A percentile compares a stretch with the other conserved stretches of the same genome.
phyloP scores from a whole-genome alignment of 2,329 filamentous ascomycete species.

The Neonectria coccinea region DNA sequence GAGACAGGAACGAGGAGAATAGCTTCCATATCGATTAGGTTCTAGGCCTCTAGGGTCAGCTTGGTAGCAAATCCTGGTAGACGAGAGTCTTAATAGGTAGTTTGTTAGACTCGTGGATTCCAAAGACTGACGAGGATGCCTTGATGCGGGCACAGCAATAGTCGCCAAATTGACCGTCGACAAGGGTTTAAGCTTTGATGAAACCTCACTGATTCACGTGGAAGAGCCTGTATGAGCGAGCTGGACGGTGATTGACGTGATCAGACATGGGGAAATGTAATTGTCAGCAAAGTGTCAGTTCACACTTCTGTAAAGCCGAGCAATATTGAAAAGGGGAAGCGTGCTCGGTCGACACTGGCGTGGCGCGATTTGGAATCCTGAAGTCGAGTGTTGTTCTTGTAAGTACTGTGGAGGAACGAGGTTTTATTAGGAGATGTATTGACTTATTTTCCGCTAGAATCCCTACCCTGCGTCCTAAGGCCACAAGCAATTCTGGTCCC shows the following conservation, averaged over 20 bases:
- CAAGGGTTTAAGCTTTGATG: background rate
- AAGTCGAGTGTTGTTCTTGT: background rate
- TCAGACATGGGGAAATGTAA: background rate
- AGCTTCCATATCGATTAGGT: background rate
- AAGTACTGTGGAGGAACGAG: background rate
- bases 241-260: background rate
- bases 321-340: background rate
- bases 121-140: background rate
- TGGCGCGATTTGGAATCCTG: background rate
- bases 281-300: background rate
- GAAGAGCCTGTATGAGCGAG: background rate
- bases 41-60: background rate
- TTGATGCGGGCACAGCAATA: background rate
- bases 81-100: background rate
- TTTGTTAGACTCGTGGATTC: background rate
- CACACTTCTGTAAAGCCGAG: background rate
- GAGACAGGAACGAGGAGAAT: background rate
- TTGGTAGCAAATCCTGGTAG: background rate
- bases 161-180: no score
- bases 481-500: background rate
- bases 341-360: background rate
- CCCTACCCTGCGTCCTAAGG: no score
- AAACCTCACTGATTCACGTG: background rate
- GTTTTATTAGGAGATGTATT: background rate
- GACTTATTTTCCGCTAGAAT: background rate